Evolutionary conservation across 2,329 filamentous ascomycete species (phyloP), one percentile per base, ranked within the genome.

Genomic region (Alternaria sp.): DNA sequence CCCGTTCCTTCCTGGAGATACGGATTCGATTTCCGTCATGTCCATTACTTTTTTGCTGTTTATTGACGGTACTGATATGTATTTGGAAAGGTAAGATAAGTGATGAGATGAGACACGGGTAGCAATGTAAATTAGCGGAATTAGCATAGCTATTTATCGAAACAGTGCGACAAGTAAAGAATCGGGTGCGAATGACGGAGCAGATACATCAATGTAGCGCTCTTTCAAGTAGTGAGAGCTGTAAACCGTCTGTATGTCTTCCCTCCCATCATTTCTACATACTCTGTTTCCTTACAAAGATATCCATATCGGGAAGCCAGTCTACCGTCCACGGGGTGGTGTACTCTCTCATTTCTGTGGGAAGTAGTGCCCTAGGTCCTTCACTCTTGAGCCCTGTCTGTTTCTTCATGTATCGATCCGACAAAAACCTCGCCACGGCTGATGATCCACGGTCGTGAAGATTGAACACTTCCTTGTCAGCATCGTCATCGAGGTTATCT

Each of bases 321-420:
- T 37, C 33, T n/a, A 37, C 4, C 15, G 1, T n/a, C 15, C 14
- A 3, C 15, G 30, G 30, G 28, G 4, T 11, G 8, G 4, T 21
- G 21, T 28, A 11, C 10, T 28, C 26, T 10, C 10, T 11, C 30
- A 37, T 37, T 15, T 15, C 1, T 0, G 14, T 1, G 1, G 30
- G 14, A 0, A 37, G 30, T 2, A 0, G 0, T 37, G 1, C 14
- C 15, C 30, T 0, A 0, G 12, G 14, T 0, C 30, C 33, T 10
- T n/a, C 33, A n/a, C 15, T 3, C 15, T n/a, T 1, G 33, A 37
- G 33, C n/a, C 33, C 33, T 37, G 14, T 37, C 33, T 37, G 33
- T 7, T 8, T n/a, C 33, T n/a, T 1, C 33, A 37, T 2, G 15
- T 37, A 41, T 41, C 33, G 15, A n/a, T 41, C 4, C n/a, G 33